phyloP scores from a whole-genome alignment of 768 basidiomycete genomes.

The Tricholoma flavovirens region DNA sequence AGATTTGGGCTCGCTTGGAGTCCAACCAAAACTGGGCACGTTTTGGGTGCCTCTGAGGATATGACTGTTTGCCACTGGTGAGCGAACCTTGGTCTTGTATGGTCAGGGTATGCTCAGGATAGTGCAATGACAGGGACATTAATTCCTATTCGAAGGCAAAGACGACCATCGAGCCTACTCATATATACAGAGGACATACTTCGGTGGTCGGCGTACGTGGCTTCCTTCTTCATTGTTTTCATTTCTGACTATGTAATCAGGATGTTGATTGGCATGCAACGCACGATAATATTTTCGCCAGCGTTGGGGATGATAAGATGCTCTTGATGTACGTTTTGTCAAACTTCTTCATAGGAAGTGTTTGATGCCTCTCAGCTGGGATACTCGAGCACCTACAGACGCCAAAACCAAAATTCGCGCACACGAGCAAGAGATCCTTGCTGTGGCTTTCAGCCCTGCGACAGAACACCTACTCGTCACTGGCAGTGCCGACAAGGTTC shows the following conservation, averaged over 20 bases:
- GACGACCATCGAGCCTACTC: conserved; percentile 76
- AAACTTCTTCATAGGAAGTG: neutral
- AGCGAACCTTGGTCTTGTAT: conserved; percentile 14
- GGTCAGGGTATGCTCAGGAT: conserved; percentile 1
- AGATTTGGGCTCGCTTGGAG: conserved; percentile 96
- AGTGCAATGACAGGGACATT: conserved; percentile 65
- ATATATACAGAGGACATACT: conserved; percentile 81
- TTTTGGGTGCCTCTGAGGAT: conserved; percentile 92
- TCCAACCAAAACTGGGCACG: conserved; percentile 72
- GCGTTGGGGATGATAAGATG: conserved; percentile 94
- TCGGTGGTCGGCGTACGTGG: conserved; percentile 83
- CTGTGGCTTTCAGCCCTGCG: conserved; percentile 86
- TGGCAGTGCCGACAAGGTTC: conserved; percentile 89
- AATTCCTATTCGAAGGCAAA: conserved; percentile 81
- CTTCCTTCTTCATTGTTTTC: neutral
- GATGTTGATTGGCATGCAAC: conserved; percentile 95
- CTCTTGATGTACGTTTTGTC: conserved; percentile 74
- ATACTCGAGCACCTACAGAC: conserved; percentile 70
- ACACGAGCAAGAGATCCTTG: conserved; percentile 86
- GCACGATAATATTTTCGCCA: conserved; percentile 81
- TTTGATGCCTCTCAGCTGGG: conserved; percentile 61
- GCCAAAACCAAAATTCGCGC: conserved; percentile 73
- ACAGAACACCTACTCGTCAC: conserved; percentile 78
- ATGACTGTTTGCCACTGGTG: conserved; percentile 94
- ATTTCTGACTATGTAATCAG: conserved; percentile 32